A percentile compares a stretch with the other conserved stretches of the same genome.
Evolutionary conservation across 352 stramenopile genomes (phyloP).

Genomic region (Phytophthora macrochlamydospora): DNA sequence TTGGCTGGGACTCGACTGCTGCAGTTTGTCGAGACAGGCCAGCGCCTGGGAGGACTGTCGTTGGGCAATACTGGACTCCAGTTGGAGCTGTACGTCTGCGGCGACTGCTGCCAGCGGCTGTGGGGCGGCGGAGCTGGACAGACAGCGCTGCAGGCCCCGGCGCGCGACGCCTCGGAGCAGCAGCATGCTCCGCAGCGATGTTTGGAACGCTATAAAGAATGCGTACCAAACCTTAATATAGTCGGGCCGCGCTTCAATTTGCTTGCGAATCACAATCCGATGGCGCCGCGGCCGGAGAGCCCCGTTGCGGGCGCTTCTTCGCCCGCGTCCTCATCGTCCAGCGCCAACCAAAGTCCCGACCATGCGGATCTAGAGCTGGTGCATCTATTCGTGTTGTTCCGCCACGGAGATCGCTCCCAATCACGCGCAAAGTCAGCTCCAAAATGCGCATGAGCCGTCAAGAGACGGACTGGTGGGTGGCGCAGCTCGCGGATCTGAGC

Average conservation of each 20-base stretch:
- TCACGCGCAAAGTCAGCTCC: slow-evolving; percentile 55
- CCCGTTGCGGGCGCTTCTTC: not conserved
- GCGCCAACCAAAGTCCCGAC: not conserved
- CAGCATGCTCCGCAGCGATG: slow-evolving; percentile 9
- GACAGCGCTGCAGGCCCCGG: slow-evolving; percentile 7
- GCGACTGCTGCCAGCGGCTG: slow-evolving; percentile 1
- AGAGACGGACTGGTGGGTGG: slow-evolving; percentile 72
- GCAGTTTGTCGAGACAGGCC: slow-evolving; percentile 52
- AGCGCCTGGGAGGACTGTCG: slow-evolving; percentile 45
- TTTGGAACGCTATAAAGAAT: slow-evolving; percentile 12
- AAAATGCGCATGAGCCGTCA: slow-evolving; percentile 47
- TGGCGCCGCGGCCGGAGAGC: slow-evolving; percentile 23
- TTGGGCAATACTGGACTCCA: slow-evolving; percentile 43
- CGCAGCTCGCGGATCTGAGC: slow-evolving; percentile 45
- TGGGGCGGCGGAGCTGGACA: slow-evolving; percentile 16
- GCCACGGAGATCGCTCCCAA: slow-evolving; percentile 80
- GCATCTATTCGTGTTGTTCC: slow-evolving; percentile 78
- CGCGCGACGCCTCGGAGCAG: slow-evolving; percentile 7
- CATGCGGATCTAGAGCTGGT: slow-evolving; percentile 42
- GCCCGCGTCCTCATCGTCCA: not conserved
- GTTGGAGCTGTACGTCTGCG: slow-evolving; percentile 14
- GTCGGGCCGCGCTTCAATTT: not conserved
- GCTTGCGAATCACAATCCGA: slow-evolving; percentile 28
- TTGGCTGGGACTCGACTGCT: slow-evolving; percentile 15
- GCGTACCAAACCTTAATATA: no score